Evolutionary conservation across 139 green algal species (phyloP).

Genomic region (Chlorella sp.): DNA sequence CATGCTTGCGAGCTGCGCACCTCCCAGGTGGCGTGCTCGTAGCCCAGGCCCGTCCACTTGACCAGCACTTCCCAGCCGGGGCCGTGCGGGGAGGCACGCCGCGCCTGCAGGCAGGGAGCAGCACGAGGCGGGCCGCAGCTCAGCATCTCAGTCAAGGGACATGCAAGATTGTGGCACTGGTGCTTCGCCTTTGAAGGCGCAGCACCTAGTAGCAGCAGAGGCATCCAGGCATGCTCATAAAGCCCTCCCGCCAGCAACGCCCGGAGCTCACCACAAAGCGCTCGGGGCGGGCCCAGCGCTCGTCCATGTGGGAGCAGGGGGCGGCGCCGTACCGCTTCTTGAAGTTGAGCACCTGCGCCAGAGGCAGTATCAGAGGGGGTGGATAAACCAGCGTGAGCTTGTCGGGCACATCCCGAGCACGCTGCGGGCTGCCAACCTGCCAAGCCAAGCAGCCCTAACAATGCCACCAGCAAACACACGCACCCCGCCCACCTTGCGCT

Average conservation of each 20-base stretch:
- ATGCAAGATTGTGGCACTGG: no score
- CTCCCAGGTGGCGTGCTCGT: constrained; percentile 91
- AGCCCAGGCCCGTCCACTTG: constrained; percentile 80
- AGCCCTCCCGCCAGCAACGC: background rate
- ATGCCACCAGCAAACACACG: background rate
- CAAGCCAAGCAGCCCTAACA: no score
- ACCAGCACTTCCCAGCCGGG: constrained; percentile 92
- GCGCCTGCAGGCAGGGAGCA: constrained; percentile 25
- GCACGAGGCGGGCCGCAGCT: constrained; percentile 20
- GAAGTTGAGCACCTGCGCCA: constrained; percentile 76
- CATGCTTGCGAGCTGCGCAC: background rate
- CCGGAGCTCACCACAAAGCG: constrained; percentile 11
- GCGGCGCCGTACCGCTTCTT: constrained; percentile 65
- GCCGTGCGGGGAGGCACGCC: constrained; percentile 63
- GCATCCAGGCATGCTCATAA: constrained; percentile 48
- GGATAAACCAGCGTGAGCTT: no score
- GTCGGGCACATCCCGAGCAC: no score
- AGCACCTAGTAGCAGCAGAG: no score
- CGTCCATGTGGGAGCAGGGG: constrained; percentile 50
- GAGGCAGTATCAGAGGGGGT: background rate
- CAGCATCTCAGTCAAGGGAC: no score
- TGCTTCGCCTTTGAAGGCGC: no score
- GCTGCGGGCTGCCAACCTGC: background rate
- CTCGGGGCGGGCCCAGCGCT: constrained; percentile 67
- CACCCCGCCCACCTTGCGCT: constrained; percentile 57